Evolutionary conservation across 768 basidiomycete genomes (phyloP), one percentile per base, ranked within the genome.

Genomic region (Gloeophyllum trabeum): DNA sequence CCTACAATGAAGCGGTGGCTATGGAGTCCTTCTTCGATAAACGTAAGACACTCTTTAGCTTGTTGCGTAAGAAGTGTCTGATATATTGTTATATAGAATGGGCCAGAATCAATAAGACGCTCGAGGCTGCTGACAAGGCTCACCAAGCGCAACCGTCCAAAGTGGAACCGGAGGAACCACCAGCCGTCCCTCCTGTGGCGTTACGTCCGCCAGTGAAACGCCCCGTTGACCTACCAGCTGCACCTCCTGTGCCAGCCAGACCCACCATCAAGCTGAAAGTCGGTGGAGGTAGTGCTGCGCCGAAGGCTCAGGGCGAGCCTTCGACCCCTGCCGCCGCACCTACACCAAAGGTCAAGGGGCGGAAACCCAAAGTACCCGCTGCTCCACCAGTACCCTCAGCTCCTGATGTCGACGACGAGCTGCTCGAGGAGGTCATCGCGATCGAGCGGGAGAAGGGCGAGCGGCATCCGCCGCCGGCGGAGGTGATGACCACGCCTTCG

Each of bases 11-110:
- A 48, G 84, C 89, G 0, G 66, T 83, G 28, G 68, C 70, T 21
- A 62, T 97, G 30, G 88, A 94, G 51, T 67, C 62, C 0, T 80
- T 83, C 53, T 94, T 97, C 51, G 84, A 94, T 49, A 88, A 85
- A 63, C 70, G 91, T 92, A 54, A 43, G 85, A 70, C 4, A 24
- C 44, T 38, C 35, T 4, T 23, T 39, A 16, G 26, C 46, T 25
- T 16, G 37, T 37, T 35, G 36, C 18, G 26, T 23, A n/a, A 10
- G 12, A 28, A 24, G 44, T 35, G 45, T 20, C 35, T 43, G 20
- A 43, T 5, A 42, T 34, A 28, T 39, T 7, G 12, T 35, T 19
- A 35, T 36, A 39, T 46, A 94, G 91, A 83, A 60, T 98, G 94
- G 94, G 65, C 72, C 10, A 78, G 86, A 39, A 85, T 87, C 57